Base-by-base conservation (phyloP, 768 basidiomycete species). In the Auricularia cornea region DNA sequence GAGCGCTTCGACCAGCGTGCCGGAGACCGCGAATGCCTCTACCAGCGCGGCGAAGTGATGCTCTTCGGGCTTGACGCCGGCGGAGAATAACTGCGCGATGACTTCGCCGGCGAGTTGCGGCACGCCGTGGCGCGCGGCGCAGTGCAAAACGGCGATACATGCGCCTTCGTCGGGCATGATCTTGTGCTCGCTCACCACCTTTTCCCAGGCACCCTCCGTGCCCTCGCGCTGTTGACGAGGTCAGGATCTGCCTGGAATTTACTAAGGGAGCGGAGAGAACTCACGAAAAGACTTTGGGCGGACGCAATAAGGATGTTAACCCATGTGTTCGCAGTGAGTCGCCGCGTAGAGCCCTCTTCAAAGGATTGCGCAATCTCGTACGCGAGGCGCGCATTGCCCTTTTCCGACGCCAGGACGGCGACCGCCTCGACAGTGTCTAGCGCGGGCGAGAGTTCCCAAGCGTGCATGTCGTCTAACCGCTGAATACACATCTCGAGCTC, bases 31-130 rank as follows among this genome's bases (percentile, higher is more conserved):
- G 68, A 88, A 85, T 0, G 91, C 85, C 70, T 93, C 89, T 32
- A 94, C 76, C 26, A 94, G 74, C 2, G 91, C 84, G 1, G 89
- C 84, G 67, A 91, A 84, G 70, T 95, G 93, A 69, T 88, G 75
- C 70, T 94, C 92, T 68, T 79, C 70, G 74, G 82, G 79, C 56
- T 77, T 70, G 16, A 83, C 73, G 18, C 80, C 79, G 8, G 82
- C 73, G 11, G 65, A 60, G 54, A 82, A 79, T 41, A 95, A 76
- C 6, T 81, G 74, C 1, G 79, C 82, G 48, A 94, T 74, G 31
- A 82, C 88, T 48, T 86, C 84, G 16, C 82, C 76, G 28, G 87
- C 91, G 1, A 94, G 79, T 56, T 84, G 82, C 4, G 88, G 82
- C 35, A 84, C 76, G n/a, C 89, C 91, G 65, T 83, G 78, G 11